Evolutionary conservation across 441 rosid genomes (phyloP).

Genomic region (Dalechampia spathulata): DNA sequence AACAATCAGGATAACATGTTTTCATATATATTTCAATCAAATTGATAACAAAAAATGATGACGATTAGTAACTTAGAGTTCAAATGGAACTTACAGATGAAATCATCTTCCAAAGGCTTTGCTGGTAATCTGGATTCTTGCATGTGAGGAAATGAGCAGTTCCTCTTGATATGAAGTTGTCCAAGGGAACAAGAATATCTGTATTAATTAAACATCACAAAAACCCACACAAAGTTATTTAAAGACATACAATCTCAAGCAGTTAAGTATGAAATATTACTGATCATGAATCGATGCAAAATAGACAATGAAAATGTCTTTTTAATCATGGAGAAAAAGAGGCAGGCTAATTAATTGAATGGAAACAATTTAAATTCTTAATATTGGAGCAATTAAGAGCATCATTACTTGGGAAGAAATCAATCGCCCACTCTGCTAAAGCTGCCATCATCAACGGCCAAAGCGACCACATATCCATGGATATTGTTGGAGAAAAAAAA

Average conservation of each 20-base stretch:
- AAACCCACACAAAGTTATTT: constrained; percentile 10
- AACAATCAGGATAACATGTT: background rate
- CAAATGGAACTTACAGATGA: constrained; percentile 56
- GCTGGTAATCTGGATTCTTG: constrained; percentile 94
- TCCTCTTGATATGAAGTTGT: constrained; percentile 90
- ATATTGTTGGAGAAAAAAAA: constrained; percentile 89
- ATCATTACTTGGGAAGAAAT: constrained; percentile 85
- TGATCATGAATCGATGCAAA: too few relatives aligned
- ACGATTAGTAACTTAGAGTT: background rate
- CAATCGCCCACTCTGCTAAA: constrained; percentile 94
- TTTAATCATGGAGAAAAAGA: background rate
- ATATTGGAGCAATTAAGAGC: background rate
- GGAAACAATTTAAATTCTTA: background rate
- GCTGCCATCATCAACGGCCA: constrained; percentile 97
- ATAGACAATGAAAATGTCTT: background rate
- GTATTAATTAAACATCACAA: constrained; percentile 18
- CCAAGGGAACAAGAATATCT: constrained; percentile 93
- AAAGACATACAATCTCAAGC: background rate
- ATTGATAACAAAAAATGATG: background rate
- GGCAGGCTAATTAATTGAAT: background rate
- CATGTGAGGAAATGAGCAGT: constrained; percentile 73
- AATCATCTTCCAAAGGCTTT: constrained; percentile 86
- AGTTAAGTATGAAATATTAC: too few relatives aligned
- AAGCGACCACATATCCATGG: constrained; percentile 93
- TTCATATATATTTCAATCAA: too few relatives aligned